Conservation (phyloP, 441 rosid species). For the Croton setiger region DNA sequence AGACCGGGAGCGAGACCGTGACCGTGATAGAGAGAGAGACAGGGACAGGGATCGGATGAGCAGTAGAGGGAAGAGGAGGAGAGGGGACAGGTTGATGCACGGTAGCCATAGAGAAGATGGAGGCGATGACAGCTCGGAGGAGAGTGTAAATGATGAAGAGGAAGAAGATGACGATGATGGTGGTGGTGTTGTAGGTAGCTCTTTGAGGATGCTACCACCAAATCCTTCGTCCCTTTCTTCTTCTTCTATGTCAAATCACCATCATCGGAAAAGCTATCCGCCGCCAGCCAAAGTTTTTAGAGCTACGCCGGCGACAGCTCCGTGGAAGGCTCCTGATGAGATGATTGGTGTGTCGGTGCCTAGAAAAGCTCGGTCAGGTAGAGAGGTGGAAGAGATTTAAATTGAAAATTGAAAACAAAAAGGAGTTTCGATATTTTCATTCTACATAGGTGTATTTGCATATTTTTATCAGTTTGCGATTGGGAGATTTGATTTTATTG, state of each 20-base stretch:
- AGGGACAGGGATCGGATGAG: conserved; percentile 58
- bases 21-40: conserved; percentile 52
- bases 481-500: conserved; percentile 20
- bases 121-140: conserved; percentile 76
- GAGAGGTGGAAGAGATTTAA: conserved; percentile 62
- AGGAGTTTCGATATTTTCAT: background rate
- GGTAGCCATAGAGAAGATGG: conserved; percentile 70
- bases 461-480: background rate
- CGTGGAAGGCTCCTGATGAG: conserved; percentile 89
- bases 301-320: conserved; percentile 30
- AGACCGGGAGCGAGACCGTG: conserved; percentile 55
- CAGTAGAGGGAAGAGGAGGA: conserved; percentile 62
- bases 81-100: conserved; percentile 69
- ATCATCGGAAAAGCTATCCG: conserved; percentile 61
- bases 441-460: background rate
- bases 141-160: conserved; percentile 72
- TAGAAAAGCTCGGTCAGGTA: conserved; percentile 99
- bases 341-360: conserved; percentile 98
- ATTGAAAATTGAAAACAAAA: background rate
- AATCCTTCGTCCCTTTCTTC: conserved; percentile 51
- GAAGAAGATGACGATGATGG: conserved; percentile 83
- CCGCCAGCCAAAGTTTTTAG: conserved; percentile 57
- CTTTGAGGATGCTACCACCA: conserved; percentile 76
- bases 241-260: conserved; percentile 52
- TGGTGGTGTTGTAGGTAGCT: conserved; percentile 38